These are phyloP conservation scores for Syzygium malaccense DNA, from an alignment of 441 rosid genomes.

Conservation along the genomic window DNA sequence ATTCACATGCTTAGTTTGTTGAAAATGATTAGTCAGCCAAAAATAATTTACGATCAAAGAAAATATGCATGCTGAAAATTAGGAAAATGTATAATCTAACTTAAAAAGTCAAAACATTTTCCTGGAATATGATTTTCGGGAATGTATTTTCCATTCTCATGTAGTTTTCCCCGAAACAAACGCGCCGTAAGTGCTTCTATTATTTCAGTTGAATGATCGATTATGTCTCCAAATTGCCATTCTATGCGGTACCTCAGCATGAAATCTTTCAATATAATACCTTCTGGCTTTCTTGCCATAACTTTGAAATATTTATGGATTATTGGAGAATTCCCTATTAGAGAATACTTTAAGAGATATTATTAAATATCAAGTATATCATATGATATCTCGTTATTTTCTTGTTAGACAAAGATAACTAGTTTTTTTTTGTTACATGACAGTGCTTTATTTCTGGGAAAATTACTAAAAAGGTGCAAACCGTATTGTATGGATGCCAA, in stretches of 20 bases:
- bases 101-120: neutral
- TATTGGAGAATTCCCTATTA: too few relatives aligned
- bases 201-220: neutral
- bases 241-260: neutral
- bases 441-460: too few relatives aligned
- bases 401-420: too few relatives aligned
- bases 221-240: neutral
- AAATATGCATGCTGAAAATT: neutral
- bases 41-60: accelerated
- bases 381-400: too few relatives aligned
- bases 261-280: neutral
- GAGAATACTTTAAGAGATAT: too few relatives aligned
- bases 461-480: too few relatives aligned
- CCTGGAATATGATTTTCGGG: neutral
- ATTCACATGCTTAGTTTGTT: too few relatives aligned
- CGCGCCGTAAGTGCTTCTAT: neutral
- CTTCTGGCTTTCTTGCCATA: too few relatives aligned
- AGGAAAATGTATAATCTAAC: neutral
- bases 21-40: neutral
- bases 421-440: too few relatives aligned
- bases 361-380: too few relatives aligned
- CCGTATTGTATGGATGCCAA: too few relatives aligned
- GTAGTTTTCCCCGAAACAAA: neutral
- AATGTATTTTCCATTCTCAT: neutral
- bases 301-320: too few relatives aligned